phyloP scores from a whole-genome alignment of 768 basidiomycete species.

The Hygrophoropsis aurantiaca region DNA sequence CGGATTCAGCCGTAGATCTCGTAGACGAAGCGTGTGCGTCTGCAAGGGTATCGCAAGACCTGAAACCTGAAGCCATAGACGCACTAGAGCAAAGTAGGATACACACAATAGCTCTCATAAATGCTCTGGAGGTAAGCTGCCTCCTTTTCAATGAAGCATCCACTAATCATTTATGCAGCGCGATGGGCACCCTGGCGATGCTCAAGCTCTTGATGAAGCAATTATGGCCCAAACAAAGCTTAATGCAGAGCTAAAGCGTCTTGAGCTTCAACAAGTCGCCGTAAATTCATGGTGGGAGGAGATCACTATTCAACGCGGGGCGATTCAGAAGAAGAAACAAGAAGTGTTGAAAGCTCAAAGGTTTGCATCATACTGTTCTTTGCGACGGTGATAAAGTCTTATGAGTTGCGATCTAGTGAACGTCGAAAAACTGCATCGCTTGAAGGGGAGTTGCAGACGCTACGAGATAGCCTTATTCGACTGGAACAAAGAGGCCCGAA shows the following conservation, averaged over 20 bases:
- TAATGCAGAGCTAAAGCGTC: neutral
- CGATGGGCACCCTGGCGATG: conserved; percentile 1
- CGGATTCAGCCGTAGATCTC: conserved; percentile 8
- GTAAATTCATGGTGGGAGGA: conserved; percentile 2
- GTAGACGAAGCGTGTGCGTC: conserved; percentile 9
- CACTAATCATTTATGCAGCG: neutral
- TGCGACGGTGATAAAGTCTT: neutral
- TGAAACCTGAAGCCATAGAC: conserved; percentile 5
- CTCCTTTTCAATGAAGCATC: neutral
- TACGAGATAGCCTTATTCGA: conserved; percentile 2
- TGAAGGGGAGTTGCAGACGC: conserved; percentile 1
- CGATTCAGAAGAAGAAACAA: conserved; percentile 2
- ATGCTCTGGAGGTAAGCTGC: conserved; percentile 3
- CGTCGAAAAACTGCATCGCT: neutral
- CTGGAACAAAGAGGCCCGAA: conserved; percentile 2
- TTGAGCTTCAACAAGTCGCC: conserved; percentile 2
- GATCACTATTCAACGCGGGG: neutral
- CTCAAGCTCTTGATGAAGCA: neutral
- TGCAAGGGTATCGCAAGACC: conserved; percentile 5
- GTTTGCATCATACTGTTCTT: neutral
- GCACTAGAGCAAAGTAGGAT: neutral
- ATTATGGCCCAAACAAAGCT: neutral
- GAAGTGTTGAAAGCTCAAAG: neutral
- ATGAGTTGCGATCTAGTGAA: neutral
- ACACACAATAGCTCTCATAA: conserved; percentile 1